phyloP scores from a whole-genome alignment of 208 protist genomes.

The Trypanosoma avium region DNA sequence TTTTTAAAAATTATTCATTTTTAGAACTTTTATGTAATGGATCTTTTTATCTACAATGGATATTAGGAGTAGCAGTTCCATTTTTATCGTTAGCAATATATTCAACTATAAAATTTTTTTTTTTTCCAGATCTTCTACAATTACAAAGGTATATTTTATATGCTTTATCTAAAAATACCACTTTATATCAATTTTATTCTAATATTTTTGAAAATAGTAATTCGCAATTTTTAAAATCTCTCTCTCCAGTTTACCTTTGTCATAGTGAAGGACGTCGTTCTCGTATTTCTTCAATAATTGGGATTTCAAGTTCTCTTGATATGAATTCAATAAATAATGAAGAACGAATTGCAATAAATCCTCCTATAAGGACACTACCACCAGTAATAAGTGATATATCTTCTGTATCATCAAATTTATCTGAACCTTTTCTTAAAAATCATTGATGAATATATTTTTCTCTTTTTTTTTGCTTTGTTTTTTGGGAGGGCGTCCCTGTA shows the following conservation, averaged over 20 bases:
- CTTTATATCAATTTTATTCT: too few species aligned
- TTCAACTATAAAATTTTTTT: constrained; percentile 51
- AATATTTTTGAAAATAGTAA: too few species aligned
- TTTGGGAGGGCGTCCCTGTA: too few species aligned
- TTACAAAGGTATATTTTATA: too few species aligned
- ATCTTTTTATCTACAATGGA: constrained; percentile 63
- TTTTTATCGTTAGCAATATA: constrained; percentile 51
- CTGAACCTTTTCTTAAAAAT: constrained; percentile 12
- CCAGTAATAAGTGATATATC: too few species aligned
- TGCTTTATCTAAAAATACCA: too few species aligned
- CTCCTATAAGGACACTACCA: too few species aligned
- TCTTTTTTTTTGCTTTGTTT: too few species aligned
- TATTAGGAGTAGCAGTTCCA: constrained; percentile 35
- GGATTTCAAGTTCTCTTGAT: not conserved
- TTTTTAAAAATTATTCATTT: constrained; percentile 49
- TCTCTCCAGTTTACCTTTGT: constrained; percentile 33
- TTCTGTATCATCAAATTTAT: too few species aligned
- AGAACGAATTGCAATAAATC: too few species aligned
- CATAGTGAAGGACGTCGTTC: not conserved
- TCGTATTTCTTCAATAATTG: not conserved
- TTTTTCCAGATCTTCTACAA: constrained; percentile 70
- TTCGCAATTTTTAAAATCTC: not conserved
- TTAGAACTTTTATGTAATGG: constrained; percentile 39
- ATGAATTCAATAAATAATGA: not conserved
- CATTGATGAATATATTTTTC: too few species aligned